Evolutionary conservation across 352 stramenopile species (phyloP), one percentile per base, ranked within the genome.

Genomic region (Blastocystis sp.): DNA sequence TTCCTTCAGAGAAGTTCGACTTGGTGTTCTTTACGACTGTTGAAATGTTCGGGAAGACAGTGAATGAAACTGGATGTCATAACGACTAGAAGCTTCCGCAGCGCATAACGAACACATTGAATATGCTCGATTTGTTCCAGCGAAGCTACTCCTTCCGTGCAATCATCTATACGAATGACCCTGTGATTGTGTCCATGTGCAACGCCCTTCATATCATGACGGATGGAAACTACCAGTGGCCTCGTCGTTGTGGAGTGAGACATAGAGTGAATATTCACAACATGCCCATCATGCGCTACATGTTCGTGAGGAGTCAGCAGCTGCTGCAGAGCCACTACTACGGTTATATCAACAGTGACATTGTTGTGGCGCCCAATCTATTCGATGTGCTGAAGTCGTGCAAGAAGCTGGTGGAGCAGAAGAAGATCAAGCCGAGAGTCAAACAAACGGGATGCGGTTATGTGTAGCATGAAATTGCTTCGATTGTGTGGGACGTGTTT

Each of bases 341-440:
- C 65, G 65, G 65, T 14, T 76, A 54, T n/a, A 76, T 76, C 34
- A 76, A 76, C 43, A 76, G 65, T n/a, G 65, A 76, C 52, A 76
- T 76, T 1, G 14, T 76, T 38, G 65, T 76, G 24, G 17, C 65
- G 14, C 65, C 65, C 17, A 76, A 76, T 42, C 43, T 76, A 38
- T 76, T 76, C 52, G 65, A 76, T 17, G n/a, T 52, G 6, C 38
- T 76, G 17, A 21, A 11, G 43, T 17, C 4, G 4, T 76, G 65
- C 43, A 24, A 76, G 17, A 17, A 43, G 9, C 43, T 76, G 4
- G 65, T 38, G 4, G 43, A 19, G 43, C 62, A 76, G 38, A 24
- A 24, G 14, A 28, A 19, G 43, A 43, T 76, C 34, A 59, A 48
- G 9, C 11, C 17, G n/a, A 76, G 52, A 38, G 65, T 52, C 7